phyloP scores from a whole-genome alignment of 352 stramenopile species.

The Phytophthora rubi region DNA sequence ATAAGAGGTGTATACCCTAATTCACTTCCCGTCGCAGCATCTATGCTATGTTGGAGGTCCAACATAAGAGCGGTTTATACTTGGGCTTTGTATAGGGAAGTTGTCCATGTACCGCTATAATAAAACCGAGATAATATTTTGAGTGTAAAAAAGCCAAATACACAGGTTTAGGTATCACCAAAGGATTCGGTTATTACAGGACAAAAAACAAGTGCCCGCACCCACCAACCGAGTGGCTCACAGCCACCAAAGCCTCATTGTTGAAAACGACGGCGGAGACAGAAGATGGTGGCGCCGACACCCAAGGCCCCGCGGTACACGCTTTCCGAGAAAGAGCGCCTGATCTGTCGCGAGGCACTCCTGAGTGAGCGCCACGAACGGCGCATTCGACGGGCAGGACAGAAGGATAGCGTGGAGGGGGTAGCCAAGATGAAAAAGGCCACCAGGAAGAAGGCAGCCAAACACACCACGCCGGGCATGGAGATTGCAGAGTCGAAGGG shows the following conservation, averaged over 20 bases:
- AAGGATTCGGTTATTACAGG: too few relatives aligned
- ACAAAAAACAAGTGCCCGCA: too few relatives aligned
- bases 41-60: too few relatives aligned
- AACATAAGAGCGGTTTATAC: too few relatives aligned
- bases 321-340: background rate
- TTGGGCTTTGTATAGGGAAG: background rate
- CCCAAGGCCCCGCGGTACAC: too few relatives aligned
- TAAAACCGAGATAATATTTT: too few relatives aligned
- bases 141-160: too few relatives aligned
- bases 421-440: background rate
- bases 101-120: too few relatives aligned
- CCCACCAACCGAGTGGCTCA: too few relatives aligned
- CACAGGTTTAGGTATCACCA: too few relatives aligned
- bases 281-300: background rate
- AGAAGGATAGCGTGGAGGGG: background rate
- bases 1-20: too few relatives aligned
- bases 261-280: background rate
- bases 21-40: too few relatives aligned
- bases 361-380: slow-evolving; percentile 2
- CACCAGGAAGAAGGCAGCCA: background rate
- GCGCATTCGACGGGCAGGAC: background rate
- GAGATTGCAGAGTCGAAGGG: background rate
- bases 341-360: background rate
- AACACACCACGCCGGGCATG: background rate
- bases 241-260: slow-evolving; percentile 3